These are phyloP conservation scores for Globisporangium splendens DNA, from an alignment of 352 stramenopile genomes.

Conservation along the genomic window DNA sequence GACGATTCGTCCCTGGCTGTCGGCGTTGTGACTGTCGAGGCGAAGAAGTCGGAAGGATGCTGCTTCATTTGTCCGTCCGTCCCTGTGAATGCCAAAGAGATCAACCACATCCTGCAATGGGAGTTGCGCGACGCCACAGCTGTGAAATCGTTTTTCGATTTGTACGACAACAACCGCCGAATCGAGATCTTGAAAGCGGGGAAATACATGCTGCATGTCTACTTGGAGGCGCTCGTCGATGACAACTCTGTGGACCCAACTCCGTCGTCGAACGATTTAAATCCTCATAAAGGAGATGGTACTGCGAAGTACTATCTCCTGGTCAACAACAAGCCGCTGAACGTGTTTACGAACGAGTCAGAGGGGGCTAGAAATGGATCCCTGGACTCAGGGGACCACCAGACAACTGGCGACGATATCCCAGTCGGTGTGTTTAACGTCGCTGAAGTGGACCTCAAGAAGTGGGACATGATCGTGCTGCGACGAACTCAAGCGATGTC, in stretches of 20 bases:
- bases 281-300: background rate
- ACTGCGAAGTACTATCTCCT: conserved; percentile 4
- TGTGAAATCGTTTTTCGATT: conserved; percentile 2
- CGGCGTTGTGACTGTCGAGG: background rate
- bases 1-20: too few species aligned
- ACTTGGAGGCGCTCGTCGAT: background rate
- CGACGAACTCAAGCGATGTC: background rate
- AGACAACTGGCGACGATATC: background rate
- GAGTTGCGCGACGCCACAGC: background rate
- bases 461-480: conserved; percentile 10
- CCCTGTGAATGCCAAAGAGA: background rate
- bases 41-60: conserved; percentile 1
- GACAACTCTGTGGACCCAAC: background rate
- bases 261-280: too few species aligned
- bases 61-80: conserved; percentile 7
- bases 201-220: conserved; percentile 4
- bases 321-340: conserved; percentile 6
- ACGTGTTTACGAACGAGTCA: conserved; percentile 2
- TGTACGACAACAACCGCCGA: conserved; percentile 8
- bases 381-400: background rate
- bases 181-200: conserved; percentile 4
- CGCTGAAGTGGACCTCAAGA: background rate
- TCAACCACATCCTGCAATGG: conserved; percentile 6
- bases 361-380: too few species aligned
- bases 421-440: conserved; percentile 1